Evolutionary conservation across 305 asterid genomes (phyloP), one percentile per base, ranked within the genome.

Genomic region (Vinca major): DNA sequence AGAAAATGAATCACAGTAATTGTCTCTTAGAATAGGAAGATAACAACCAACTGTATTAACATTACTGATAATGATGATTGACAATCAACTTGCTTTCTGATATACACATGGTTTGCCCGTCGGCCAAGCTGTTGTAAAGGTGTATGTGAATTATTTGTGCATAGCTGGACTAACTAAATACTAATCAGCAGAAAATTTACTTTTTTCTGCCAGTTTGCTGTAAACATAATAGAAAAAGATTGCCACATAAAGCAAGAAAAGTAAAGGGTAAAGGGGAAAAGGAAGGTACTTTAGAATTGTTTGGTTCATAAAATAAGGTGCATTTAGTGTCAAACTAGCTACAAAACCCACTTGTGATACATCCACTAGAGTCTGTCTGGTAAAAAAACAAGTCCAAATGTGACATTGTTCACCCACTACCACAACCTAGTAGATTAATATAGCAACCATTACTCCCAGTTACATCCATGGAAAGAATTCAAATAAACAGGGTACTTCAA

Each of bases 121-220:
- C 3, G 33, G 52, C 52, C 39, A 19, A 62, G n/a, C n/a, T 40
- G 5, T 17, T 60, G 12, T 60, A 1, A 11, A 47, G 14, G 50
- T 8, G 13, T 3, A 47, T 47, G 9, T 7, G 12, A 12, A n/a
- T 61, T 61, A 17, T 39, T 44, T 61, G 10, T 47, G 50, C 50
- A 61, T 14, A 37, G 7, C 13, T 62, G 49, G 33, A 4, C 66
- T 40, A 62, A n/a, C 20, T 61, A 26, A 26, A 26, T 26, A 26
- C 33, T 26, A 61, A 14, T 16, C 26, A 14, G 1, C 14, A 13
- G 19, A 2, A 37, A 37, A 57, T n/a, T 62, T 62, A 9, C 37
- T 62, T 62, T 62, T n/a, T 12, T 5, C 14, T n/a, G 66, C 52
- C 39, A 5, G 50, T 43, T 44, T 62, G 66, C 66, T n/a, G 41